Conservation (phyloP, 768 basidiomycete genomes). For the Ramaria rubella region DNA sequence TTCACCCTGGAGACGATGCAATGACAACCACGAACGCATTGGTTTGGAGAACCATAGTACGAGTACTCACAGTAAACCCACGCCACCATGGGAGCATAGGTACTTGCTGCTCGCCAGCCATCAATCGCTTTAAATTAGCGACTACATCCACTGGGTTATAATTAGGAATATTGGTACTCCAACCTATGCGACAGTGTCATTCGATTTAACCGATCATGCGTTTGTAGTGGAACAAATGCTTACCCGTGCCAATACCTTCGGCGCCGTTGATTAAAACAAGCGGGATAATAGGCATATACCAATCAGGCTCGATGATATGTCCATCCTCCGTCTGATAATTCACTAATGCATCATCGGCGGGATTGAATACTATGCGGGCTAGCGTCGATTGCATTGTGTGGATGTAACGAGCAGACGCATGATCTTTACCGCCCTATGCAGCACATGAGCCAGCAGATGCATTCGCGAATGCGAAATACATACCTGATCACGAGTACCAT, state of each 20-base stretch:
- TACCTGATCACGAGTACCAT: conserved; percentile 67
- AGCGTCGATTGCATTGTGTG: conserved; percentile 74
- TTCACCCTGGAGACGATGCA: conserved; percentile 65
- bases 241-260: conserved; percentile 96
- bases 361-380: conserved; percentile 71
- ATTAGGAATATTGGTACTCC: conserved; percentile 89
- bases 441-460: conserved; percentile 25
- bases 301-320: conserved; percentile 83
- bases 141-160: conserved; percentile 93
- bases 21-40: background rate
- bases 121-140: conserved; percentile 75
- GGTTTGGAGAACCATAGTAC: background rate
- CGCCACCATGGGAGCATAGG: conserved; percentile 97
- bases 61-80: conserved; percentile 52
- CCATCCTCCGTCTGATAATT: conserved; percentile 84
- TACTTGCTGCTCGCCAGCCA: conserved; percentile 76
- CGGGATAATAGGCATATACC: conserved; percentile 86
- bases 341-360: conserved; percentile 78
- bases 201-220: background rate
- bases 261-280: conserved; percentile 89
- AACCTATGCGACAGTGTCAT: conserved; percentile 48
- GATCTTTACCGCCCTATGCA: conserved; percentile 83
- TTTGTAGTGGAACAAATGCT: conserved; percentile 16
- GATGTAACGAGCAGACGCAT: conserved; percentile 95
- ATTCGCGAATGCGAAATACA: conserved; percentile 11